Conservation (phyloP, 139 green algal genomes). For the Raphidocelis subcapitata region DNA sequence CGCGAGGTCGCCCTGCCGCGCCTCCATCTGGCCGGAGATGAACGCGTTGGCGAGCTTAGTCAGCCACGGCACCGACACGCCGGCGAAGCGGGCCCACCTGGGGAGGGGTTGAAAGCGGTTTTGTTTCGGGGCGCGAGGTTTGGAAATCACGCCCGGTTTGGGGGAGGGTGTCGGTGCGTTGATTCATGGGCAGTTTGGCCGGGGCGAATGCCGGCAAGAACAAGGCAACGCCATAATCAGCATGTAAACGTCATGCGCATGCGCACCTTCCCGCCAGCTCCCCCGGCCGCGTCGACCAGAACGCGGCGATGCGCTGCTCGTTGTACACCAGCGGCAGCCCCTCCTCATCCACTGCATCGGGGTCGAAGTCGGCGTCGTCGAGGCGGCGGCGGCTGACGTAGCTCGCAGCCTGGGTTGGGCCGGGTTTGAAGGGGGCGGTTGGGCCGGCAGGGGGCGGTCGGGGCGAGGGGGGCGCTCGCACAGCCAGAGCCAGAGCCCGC, state of each 20-base stretch:
- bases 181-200: no score
- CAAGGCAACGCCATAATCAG: no score
- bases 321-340: constrained; percentile 73
- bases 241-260: no score
- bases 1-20: constrained; percentile 54
- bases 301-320: constrained; percentile 62
- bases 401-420: constrained; percentile 42
- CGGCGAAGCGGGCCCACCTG: background rate
- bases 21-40: constrained; percentile 52
- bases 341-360: constrained; percentile 70
- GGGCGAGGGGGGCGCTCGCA: background rate
- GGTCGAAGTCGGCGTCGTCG: constrained; percentile 63
- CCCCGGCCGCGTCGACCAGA: constrained; percentile 66
- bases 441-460: background rate
- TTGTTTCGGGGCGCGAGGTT: no score
- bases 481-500: background rate
- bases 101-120: no score
- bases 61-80: constrained; percentile 63
- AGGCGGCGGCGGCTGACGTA: constrained; percentile 71
- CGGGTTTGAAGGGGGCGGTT: background rate
- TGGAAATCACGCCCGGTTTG: background rate
- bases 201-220: no score
- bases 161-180: no score
- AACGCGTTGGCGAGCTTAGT: constrained; percentile 70
- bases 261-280: constrained; percentile 51